phyloP scores from a whole-genome alignment of 306 rosid genomes.

The Clitoria ternatea region DNA sequence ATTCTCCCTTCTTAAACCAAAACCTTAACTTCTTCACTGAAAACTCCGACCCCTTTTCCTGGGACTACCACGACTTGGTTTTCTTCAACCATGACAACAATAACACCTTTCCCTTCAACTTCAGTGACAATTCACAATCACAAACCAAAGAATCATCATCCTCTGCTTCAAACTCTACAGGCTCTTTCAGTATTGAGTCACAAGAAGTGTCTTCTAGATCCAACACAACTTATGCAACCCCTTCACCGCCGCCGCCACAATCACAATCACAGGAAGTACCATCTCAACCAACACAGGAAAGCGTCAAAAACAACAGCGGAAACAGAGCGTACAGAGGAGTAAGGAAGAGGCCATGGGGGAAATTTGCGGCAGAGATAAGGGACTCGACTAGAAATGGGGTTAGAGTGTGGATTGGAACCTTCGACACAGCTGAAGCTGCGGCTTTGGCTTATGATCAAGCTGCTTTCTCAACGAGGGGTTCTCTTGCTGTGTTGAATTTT shows the following conservation, averaged over 20 bases:
- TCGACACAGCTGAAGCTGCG: constrained; percentile 77
- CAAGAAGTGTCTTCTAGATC: constrained; percentile 44
- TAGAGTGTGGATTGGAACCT: constrained; percentile 92
- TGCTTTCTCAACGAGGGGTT: constrained; percentile 59
- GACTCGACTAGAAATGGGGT: constrained; percentile 77
- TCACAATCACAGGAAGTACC: neutral
- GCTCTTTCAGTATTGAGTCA: neutral
- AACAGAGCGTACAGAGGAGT: constrained; percentile 47
- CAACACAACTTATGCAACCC: neutral
- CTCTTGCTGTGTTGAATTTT: constrained; percentile 66
- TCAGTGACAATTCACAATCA: neutral
- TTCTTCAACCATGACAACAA: constrained; percentile 3
- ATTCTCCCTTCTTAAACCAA: constrained; percentile 19
- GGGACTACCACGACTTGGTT: constrained; percentile 20
- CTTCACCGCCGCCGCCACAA: neutral
- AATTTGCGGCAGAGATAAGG: constrained; percentile 82
- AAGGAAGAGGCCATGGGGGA: constrained; percentile 84
- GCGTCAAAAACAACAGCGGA: neutral
- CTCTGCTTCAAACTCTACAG: neutral
- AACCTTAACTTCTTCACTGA: constrained; percentile 11
- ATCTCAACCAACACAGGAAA: no score
- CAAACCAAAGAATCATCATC: constrained; percentile 19
- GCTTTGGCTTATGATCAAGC: constrained; percentile 93
- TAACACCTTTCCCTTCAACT: neutral
- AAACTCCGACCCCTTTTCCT: constrained; percentile 11